Evolutionary conservation across 192 early-diverging fungal genomes (phyloP).

Genomic region (Rhizophagus clarus): DNA sequence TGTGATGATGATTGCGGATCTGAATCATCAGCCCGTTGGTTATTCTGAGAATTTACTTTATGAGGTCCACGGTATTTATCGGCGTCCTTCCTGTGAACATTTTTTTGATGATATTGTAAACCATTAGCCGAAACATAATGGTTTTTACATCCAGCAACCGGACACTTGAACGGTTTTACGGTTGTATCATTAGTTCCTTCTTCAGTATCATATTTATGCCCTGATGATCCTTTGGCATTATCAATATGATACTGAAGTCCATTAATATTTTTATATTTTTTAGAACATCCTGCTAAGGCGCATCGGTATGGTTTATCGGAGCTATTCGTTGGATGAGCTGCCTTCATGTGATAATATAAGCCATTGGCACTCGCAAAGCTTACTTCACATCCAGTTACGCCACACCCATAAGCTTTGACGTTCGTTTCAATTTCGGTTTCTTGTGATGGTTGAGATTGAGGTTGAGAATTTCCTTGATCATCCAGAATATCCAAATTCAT

Average conservation of each 20-base stretch:
- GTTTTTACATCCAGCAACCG: conserved; percentile 45
- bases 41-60: not conserved
- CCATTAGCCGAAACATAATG: conserved; percentile 46
- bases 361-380: conserved; percentile 37
- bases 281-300: conserved; percentile 64
- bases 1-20: not conserved
- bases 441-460: not conserved
- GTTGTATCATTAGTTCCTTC: not conserved
- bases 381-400: conserved; percentile 35
- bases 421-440: not conserved
- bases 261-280: conserved; percentile 81
- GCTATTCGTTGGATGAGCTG: conserved; percentile 29
- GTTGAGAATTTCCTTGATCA: not conserved
- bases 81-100: not conserved
- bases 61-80: conserved; percentile 9
- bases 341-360: conserved; percentile 50
- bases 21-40: not conserved
- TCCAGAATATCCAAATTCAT: not conserved
- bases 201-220: not conserved
- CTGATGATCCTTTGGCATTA: conserved; percentile 38
- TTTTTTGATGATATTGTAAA: conserved; percentile 38
- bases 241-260: conserved; percentile 81
- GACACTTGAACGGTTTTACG: conserved; percentile 39
- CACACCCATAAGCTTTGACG: conserved; percentile 42
- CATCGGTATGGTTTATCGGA: conserved; percentile 66